phyloP scores from a whole-genome alignment of 2,329 filamentous ascomycete genomes.

The Ceratocystiopsis minuta region DNA sequence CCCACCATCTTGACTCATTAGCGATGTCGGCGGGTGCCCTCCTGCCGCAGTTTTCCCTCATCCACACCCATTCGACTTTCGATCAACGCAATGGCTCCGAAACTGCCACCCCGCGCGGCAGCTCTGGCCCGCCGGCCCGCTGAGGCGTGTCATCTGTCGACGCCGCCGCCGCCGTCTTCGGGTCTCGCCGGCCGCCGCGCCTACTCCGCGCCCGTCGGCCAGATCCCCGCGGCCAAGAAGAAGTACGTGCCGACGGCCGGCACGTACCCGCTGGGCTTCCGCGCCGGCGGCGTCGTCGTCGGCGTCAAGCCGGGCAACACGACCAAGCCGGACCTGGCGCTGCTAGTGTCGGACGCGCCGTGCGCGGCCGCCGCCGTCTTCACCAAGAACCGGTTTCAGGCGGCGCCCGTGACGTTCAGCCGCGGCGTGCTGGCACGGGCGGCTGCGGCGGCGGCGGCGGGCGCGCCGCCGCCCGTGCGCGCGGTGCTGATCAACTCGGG shows the following conservation, averaged over 20 bases:
- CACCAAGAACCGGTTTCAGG: conserved; percentile 96
- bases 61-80: too few species aligned
- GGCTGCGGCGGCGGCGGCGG: conserved; percentile 35
- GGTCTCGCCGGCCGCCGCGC: neutral
- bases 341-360: conserved; percentile 71
- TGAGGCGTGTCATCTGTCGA: too few species aligned
- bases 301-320: conserved; percentile 88
- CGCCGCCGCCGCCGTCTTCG: neutral
- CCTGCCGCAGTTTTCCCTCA: too few species aligned
- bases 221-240: conserved; percentile 61
- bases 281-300: conserved; percentile 70
- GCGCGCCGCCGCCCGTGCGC: conserved; percentile 27
- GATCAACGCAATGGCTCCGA: too few species aligned
- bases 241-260: conserved; percentile 78
- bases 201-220: conserved; percentile 42
- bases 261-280: conserved; percentile 80
- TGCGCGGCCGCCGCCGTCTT: conserved; percentile 85
- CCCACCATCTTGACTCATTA: too few species aligned
- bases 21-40: too few species aligned
- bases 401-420: conserved; percentile 81
- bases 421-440: conserved; percentile 49
- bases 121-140: too few species aligned
- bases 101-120: too few species aligned
- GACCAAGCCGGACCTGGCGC: conserved; percentile 73
- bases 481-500: conserved; percentile 88